Evolutionary conservation across 2,329 filamentous ascomycete genomes (phyloP), one percentile per base, ranked within the genome.

Genomic region (Fusarium nanum): DNA sequence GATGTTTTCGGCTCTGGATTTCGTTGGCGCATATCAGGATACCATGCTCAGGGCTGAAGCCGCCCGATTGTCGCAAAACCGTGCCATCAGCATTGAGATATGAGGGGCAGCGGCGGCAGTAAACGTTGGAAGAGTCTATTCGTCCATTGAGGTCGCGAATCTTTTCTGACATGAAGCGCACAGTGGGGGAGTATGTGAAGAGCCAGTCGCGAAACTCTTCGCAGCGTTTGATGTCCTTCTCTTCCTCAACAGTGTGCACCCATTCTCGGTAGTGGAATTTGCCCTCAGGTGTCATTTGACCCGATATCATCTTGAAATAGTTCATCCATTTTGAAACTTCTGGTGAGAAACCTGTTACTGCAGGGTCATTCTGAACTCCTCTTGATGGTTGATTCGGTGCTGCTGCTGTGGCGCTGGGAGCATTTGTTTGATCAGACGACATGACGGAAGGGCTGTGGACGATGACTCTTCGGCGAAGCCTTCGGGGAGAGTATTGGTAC

Each of bases 21-120:
- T 96, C 91, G 81, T 99, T 99, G 54, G 96, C 93, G 81, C 96
- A 99, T 23, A 99, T 85, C 76, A 97, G 79, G 68, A 99, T 98
- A 40, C 96, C 96, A 78, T 94, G 92, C 53, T 92, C 86, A 2
- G 94, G 90, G 78, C 91, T 91, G 79, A 98, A 98, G 2, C 96
- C 96, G 27, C 95, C 96, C 34, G 87, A 87, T 77, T 88, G 84
- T 54, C 88, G 83, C 77, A 92, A 89, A 49, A 91, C 85, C 54
- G 87, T 84, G 22, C 89, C 90, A 70, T 87, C 82, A 71, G 85
- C 82, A 40, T 83, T 84, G 34, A 89, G 80, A 32, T 84, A 81
- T 16, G 86, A 84, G 10, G 88, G 88, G 78, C 96, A 99, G 62
- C 93, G 88, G 27, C 90, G 87, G 79, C 96, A 99, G 45, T 91